Percentiles rank a stretch among this genome's conserved stretches.
These are phyloP conservation scores for Cornus kousa DNA, from an alignment of 148 eudicot genomes.

Conservation along the genomic window DNA sequence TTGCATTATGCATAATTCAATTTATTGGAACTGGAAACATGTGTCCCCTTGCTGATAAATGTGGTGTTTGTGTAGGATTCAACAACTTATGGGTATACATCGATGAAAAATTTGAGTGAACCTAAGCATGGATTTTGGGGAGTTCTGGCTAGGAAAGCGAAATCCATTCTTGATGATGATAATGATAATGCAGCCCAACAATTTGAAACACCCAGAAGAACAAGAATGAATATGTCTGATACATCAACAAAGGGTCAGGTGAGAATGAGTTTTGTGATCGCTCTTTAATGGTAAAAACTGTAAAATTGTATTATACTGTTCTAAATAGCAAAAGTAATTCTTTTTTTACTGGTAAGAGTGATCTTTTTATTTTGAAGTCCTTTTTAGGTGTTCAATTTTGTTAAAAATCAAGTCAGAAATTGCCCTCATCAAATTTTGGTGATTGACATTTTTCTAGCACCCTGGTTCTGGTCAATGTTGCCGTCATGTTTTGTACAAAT, in stretches of 20 bases:
- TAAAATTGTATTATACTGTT: neutral
- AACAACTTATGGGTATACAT: conserved; percentile 25
- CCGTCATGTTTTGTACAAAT: conserved; percentile 1
- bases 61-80: conserved; percentile 25
- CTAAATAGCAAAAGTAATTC: neutral
- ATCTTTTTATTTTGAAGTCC: neutral
- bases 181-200: conserved; percentile 29
- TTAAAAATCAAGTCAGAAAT: neutral
- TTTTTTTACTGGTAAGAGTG: neutral
- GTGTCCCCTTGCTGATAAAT: conserved; percentile 1
- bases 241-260: conserved; percentile 43
- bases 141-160: conserved; percentile 63
- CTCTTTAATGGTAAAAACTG: neutral
- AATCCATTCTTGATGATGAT: conserved; percentile 65
- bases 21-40: conserved; percentile 1
- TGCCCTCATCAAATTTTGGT: neutral
- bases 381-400: neutral
- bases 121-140: conserved; percentile 68
- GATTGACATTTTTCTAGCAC: neutral
- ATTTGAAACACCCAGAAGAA: conserved; percentile 25
- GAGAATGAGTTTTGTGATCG: conserved; percentile 6
- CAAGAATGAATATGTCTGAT: conserved; percentile 22
- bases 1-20: neutral
- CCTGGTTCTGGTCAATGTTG: neutral
- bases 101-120: conserved; percentile 45